Evolutionary conservation across 805 yeast genomes (phyloP).

Genomic region (Cyberlindnera nakhonratchasimensis): DNA sequence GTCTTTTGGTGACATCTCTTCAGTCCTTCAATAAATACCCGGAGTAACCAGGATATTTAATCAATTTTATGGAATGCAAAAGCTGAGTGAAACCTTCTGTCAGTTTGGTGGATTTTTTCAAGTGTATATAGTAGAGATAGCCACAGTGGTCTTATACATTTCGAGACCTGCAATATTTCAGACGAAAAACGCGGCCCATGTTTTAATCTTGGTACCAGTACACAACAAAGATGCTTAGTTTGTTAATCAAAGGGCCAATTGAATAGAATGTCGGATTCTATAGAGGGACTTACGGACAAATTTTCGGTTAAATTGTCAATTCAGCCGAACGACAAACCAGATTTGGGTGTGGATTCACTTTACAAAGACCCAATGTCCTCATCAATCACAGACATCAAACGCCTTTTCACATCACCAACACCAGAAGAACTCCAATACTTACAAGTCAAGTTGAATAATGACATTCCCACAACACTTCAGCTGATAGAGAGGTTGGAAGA

Average conservation of each 20-base stretch:
- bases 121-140: background rate
- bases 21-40: too few relatives aligned
- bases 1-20: conserved; percentile 18
- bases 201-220: background rate
- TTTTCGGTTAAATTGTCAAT: too few relatives aligned
- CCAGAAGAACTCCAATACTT: conserved; percentile 1
- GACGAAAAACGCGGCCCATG: background rate
- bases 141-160: background rate
- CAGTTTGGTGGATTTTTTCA: background rate
- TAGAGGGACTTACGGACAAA: too few relatives aligned
- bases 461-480: conserved; percentile 4
- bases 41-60: too few relatives aligned
- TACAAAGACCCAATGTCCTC: conserved; percentile 3
- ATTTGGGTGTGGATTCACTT: background rate
- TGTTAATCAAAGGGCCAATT: too few relatives aligned
- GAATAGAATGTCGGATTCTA: too few relatives aligned
- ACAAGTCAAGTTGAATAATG: background rate
- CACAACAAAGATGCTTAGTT: too few relatives aligned
- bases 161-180: too few relatives aligned
- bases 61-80: too few relatives aligned
- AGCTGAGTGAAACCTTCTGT: background rate
- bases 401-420: conserved; percentile 9
- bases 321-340: background rate
- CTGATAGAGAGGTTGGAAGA: conserved; percentile 1
- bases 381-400: conserved; percentile 1